A percentile compares a stretch with the other conserved stretches of the same genome.
These are phyloP conservation scores for Malus hybrid DNA, from an alignment of 331 rosid genomes.

Conservation along the genomic window DNA sequence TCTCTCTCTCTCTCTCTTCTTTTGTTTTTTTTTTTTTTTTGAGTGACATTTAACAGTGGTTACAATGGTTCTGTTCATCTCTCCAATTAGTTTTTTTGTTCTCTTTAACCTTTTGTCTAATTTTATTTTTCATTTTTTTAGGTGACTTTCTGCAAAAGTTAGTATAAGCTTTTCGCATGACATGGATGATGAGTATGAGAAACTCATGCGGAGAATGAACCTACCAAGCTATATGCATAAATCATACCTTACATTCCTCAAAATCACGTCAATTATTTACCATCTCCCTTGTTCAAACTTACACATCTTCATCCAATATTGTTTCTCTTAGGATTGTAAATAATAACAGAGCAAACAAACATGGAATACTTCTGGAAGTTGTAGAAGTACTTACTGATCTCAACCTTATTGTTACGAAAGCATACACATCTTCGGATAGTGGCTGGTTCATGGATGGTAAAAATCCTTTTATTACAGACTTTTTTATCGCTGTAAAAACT, in stretches of 20 bases:
- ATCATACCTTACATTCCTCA: conserved; percentile 3
- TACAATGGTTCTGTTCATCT: background rate
- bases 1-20: too few species aligned
- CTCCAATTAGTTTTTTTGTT: conserved; percentile 32
- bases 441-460: conserved; percentile 99
- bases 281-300: background rate
- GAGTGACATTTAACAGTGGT: background rate
- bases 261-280: background rate
- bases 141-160: conserved; percentile 34
- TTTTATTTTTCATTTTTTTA: background rate
- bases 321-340: conserved; percentile 72
- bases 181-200: conserved; percentile 64
- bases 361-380: conserved; percentile 81
- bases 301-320: conserved; percentile 14
- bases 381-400: conserved; percentile 72
- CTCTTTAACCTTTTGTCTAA: conserved; percentile 29
- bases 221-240: conserved; percentile 59
- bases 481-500: background rate
- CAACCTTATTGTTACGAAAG: conserved; percentile 68
- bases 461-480: background rate
- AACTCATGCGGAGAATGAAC: conserved; percentile 79
- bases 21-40: background rate
- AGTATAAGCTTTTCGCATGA: conserved; percentile 68
- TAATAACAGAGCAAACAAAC: conserved; percentile 85
- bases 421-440: conserved; percentile 87